Conservation (phyloP, 805 yeast genomes). For the Candida vartiovaarae region DNA sequence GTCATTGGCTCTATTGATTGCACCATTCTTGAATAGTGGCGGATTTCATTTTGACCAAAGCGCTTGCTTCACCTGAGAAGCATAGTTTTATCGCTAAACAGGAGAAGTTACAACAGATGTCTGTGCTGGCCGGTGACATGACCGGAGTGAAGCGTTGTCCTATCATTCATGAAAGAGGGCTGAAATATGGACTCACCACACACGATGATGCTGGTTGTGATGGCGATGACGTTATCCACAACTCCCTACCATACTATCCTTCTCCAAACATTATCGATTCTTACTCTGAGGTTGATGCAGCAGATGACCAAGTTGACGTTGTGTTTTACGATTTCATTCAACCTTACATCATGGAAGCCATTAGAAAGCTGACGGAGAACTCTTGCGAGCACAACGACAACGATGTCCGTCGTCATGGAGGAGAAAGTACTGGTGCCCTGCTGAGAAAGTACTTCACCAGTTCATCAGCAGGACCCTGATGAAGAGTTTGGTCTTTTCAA, state of each 20-base stretch:
- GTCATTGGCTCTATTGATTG: conserved; percentile 45
- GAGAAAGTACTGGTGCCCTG: conserved; percentile 36
- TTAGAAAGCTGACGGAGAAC: conserved; percentile 23
- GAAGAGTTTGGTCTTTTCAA: too few relatives aligned
- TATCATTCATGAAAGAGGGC: conserved; percentile 9
- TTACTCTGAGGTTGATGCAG: conserved; percentile 21
- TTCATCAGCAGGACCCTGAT: neutral
- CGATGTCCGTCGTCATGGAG: conserved; percentile 34
- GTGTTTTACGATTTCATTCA: conserved; percentile 75
- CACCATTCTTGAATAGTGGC: conserved; percentile 49
- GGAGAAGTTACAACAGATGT: neutral
- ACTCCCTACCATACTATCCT: conserved; percentile 46
- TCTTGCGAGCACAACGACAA: conserved; percentile 26
- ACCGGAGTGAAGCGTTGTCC: conserved; percentile 7
- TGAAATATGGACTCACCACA: conserved; percentile 71
- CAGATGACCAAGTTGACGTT: conserved; percentile 45
- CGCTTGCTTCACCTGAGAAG: conserved; percentile 16
- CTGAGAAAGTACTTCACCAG: conserved; percentile 32
- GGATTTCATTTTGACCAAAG: conserved; percentile 34
- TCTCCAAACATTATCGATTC: conserved; percentile 79
- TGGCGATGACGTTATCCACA: conserved; percentile 82
- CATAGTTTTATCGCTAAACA: neutral
- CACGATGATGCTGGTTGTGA: conserved; percentile 75
- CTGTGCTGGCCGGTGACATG: neutral
- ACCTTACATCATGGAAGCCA: conserved; percentile 40